Evolutionary conservation across 495 filamentous ascomycete species (phyloP), one percentile per base, ranked within the genome.

Genomic region (Parathielavia appendiculata): DNA sequence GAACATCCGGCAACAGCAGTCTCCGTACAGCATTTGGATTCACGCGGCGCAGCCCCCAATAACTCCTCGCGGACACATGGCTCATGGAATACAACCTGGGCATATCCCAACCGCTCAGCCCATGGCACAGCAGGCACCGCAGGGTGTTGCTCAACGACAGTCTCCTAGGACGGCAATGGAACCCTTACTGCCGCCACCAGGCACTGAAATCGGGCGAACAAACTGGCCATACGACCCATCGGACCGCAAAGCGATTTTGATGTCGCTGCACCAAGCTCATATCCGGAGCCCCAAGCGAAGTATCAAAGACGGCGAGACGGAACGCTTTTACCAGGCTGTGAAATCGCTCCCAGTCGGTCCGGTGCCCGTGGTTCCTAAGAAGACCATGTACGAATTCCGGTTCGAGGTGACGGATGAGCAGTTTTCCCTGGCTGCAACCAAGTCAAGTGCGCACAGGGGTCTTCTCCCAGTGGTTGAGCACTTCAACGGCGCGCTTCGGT

Each of bases 191-290:
- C 69, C 69, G 11, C 51, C 57, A 5, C 51, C 41, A 26, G 59
- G 58, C 8, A 2, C 23, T 2, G 2, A 22, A 17, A 68, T 72
- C 11, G 39, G 57, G 1, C 59, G 62, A 3, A 36, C 51, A 11
- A 71, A 77, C 14, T 71, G 68, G 61, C 70, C 78, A 0, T 66
- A 71, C 16, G 70, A 69, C 23, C 68, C 67, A 0, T 66, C 71
- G 26, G 78, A 77, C 9, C 70, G 69, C 7, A 75, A 75, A 63
- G 75, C 83, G 32, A 52, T 76, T 30, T 57, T 72, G 34, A 69
- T 72, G 35, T 74, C 78, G 5, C 73, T 87, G 36, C 84, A 87
- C 56, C 82, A 84, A 66, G 77, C 75, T 39, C 71, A 81, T 61
- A 69, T 81, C 43, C 75, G 79, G 34, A 85, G 82, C 56, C 83